phyloP scores from a whole-genome alignment of 768 basidiomycete genomes.

The Mycena polygramma region DNA sequence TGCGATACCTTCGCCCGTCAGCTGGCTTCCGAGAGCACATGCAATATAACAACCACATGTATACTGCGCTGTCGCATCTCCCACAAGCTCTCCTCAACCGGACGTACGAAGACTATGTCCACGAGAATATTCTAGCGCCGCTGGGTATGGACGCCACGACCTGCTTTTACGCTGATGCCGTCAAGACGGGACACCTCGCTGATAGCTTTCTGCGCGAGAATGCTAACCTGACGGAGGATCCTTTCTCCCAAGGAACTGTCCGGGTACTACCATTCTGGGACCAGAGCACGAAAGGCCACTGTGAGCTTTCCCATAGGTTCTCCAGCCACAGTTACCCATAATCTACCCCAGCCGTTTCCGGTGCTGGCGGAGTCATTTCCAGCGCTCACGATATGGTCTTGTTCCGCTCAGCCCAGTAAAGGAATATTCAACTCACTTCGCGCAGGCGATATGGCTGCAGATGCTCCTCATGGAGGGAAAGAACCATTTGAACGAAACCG shows the following conservation, averaged over 20 bases:
- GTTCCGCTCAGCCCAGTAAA: background rate
- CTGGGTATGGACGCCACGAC: conserved; percentile 46
- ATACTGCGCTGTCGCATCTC: conserved; percentile 35
- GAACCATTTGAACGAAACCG: conserved; percentile 39
- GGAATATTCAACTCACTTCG: background rate
- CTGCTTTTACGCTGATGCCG: conserved; percentile 44
- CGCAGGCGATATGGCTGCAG: conserved; percentile 48
- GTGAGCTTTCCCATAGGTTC: background rate
- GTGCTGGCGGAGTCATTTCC: conserved; percentile 47
- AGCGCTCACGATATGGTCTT: conserved; percentile 45
- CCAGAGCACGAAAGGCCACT: conserved; percentile 42
- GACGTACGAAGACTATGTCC: conserved; percentile 42
- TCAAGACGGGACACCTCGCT: conserved; percentile 43
- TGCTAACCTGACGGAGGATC: conserved; percentile 38
- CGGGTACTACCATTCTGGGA: conserved; percentile 41
- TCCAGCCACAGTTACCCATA: background rate
- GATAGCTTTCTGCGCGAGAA: conserved; percentile 41
- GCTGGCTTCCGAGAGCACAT: conserved; percentile 36
- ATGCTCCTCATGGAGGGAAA: conserved; percentile 44
- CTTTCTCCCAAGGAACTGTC: conserved; percentile 40
- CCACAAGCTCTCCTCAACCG: conserved; percentile 31
- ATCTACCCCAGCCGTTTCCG: conserved; percentile 38
- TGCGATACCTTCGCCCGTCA: conserved; percentile 37
- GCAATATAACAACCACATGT: conserved; percentile 43
- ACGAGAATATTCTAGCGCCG: conserved; percentile 44